Evolutionary conservation across 345 rosid species (phyloP), one percentile per base, ranked within the genome.

Genomic region (Eucalyptus polyanthemos): DNA sequence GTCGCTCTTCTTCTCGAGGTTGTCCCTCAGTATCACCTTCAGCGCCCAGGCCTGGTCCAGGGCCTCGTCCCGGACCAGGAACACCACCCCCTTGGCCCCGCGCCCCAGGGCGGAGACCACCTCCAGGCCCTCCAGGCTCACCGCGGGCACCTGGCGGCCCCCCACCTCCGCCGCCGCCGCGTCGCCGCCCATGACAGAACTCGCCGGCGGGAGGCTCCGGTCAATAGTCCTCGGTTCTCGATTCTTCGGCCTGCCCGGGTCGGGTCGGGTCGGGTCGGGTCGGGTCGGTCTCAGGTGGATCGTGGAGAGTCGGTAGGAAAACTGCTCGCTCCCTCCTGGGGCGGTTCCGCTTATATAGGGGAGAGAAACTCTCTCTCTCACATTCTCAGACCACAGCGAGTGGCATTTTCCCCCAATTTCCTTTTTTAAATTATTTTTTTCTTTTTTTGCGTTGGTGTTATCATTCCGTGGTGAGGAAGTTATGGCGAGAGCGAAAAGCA

Each of bases 31-130:
- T 21, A 97, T 92, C 22, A 96, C 97, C 90, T 97, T 97, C 91
- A 97, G 90, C n/a, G 99, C 99, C 88, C 94, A 91, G 11, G 88
- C 45, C 90, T 95, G 93, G 25, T 89, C 91, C 4, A 60, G 47
- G 6, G 44, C 88, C 29, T 88, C 88, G 89, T 94, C 93, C 89
- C 86, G 87, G 7, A 95, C 96, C 49, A 95, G 90, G 89, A 97
- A 97, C 89, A 96, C 99, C 42, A 94, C 98, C 50, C 99, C 99
- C 88, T 96, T 97, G 14, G 99, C 99, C 17, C 99, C 99, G 27
- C 97, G 95, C 13, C 99, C 99, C 5, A 97, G 88, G 19, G 96
- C 94, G 31, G 96, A 91, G 31, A 95, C 88, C n/a, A 94, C 95
- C 62, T 88, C 91, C 7, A 97, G 88, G 9, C 89, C 88, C 37